Base-by-base conservation (phyloP, 192 early-diverging fungal genomes). In the Lobosporangium transversale region DNA sequence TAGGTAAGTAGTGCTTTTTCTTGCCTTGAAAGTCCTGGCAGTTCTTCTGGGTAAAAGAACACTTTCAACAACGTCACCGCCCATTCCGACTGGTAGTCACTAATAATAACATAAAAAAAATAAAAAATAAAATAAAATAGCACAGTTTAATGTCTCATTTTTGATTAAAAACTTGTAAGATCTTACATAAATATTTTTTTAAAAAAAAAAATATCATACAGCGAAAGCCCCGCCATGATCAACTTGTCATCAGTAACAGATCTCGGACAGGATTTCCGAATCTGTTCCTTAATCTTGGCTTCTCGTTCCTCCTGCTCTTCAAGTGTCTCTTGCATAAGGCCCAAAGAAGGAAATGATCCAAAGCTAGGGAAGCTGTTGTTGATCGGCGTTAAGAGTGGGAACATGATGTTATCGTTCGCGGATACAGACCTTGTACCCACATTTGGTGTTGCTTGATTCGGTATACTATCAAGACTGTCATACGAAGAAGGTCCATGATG, bases 1-100 rank as follows among this genome's bases (percentile, higher is more conserved):
- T n/a, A n/a, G n/a, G n/a, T n/a, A n/a, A n/a, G n/a, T n/a, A n/a
- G n/a, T n/a, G n/a, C n/a, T n/a, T n/a, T n/a, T 29, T 5, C 37
- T 2, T 52, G 61, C 67, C 50, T 60, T 11, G 51, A 53, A 23
- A 54, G 53, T n/a, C 53, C 60, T 20, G 68, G 59, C 8, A 61
- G 51, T 53, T 58, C 52, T 33, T 83, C 84, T 9, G 87, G 68
- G 53, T 88, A 88, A 40, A 88, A 87, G n/a, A 88, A 65, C 14
- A 86, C 69, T 54, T 81, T 79, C n/a, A 88, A 48, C 7, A 88
- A 33, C 2, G 63, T 66, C 61, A 88, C 63, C 2, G 68, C 74
- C 87, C 87, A 88, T 15, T 53, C 35, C 2, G 74, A 80, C 20
- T 83, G 68, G 42, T 82, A 86, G 23, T 87, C 85, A 18, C 84